These are phyloP conservation scores for Pichia kluyveri DNA, from an alignment of 805 yeast species.

Conservation along the genomic window DNA sequence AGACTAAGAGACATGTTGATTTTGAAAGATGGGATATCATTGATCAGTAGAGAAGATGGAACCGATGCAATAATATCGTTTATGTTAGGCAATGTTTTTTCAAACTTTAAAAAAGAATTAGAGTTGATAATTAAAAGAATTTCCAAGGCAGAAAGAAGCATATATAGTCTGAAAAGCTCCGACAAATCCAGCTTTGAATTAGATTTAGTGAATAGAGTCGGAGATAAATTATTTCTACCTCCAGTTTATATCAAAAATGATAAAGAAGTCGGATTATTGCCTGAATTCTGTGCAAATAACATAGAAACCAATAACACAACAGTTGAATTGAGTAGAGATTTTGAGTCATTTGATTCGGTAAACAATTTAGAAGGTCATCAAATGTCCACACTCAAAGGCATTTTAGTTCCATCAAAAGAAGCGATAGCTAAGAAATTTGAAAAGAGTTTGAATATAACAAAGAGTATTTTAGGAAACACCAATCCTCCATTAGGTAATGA, in stretches of 20 bases:
- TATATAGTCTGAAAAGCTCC: neutral
- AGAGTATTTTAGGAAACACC: neutral
- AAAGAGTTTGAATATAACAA: neutral
- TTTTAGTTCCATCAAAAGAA: conserved; percentile 4
- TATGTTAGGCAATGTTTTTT: neutral
- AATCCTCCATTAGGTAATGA: neutral
- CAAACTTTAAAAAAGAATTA: neutral
- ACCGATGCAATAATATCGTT: neutral
- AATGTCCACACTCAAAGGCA: conserved; percentile 1
- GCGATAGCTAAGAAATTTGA: neutral
- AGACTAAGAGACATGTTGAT: conserved; percentile 7
- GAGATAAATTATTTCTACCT: conserved; percentile 4
- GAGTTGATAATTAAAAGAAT: conserved; percentile 1
- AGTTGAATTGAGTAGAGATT: neutral
- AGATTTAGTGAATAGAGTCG: neutral
- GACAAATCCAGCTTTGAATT: too few species aligned
- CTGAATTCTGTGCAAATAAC: conserved; percentile 2
- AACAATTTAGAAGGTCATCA: too few species aligned
- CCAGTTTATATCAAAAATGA: conserved; percentile 2
- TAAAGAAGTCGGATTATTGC: conserved; percentile 1
- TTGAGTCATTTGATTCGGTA: too few species aligned
- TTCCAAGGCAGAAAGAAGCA: neutral
- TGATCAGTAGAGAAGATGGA: conserved; percentile 11
- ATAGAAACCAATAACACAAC: neutral
- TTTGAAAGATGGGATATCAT: conserved; percentile 4